Evolutionary conservation across 768 basidiomycete species (phyloP).

Genomic region (Leccinellum rugosiceps): DNA sequence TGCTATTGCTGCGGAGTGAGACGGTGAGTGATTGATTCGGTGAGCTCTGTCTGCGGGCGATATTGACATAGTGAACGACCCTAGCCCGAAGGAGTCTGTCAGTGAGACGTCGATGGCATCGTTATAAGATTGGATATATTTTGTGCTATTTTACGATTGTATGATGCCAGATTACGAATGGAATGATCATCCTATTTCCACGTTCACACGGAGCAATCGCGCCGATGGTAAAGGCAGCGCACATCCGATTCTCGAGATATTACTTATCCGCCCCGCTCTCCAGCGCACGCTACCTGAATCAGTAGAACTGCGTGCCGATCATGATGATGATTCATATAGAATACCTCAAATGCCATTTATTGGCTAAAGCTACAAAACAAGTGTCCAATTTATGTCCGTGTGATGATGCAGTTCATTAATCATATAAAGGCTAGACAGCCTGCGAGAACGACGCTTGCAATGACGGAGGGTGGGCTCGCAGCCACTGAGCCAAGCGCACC

Average conservation of each 20-base stretch:
- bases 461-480: slow-evolving; percentile 13
- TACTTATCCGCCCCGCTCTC: not conserved
- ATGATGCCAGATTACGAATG: not conserved
- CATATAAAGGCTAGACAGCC: slow-evolving; percentile 18
- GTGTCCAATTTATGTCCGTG: slow-evolving; percentile 9
- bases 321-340: not conserved
- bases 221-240: not conserved
- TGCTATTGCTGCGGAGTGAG: slow-evolving; percentile 70
- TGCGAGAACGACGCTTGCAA: slow-evolving; percentile 22
- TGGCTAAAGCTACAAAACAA: slow-evolving; percentile 16
- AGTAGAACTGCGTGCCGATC: not conserved
- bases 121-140: not conserved
- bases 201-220: no score
- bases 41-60: not conserved
- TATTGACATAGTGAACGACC: slow-evolving; percentile 5
- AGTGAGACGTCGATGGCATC: not conserved
- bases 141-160: not conserved
- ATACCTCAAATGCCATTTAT: not conserved
- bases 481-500: slow-evolving; percentile 18
- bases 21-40: slow-evolving; percentile 25
- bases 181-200: not conserved
- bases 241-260: not conserved
- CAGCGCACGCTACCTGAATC: not conserved
- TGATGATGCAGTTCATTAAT: not conserved
- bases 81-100: slow-evolving; percentile 6